Percentiles rank a stretch among this genome's conserved stretches.
Evolutionary conservation across 495 filamentous ascomycete genomes (phyloP).

Genomic region (Penicillium paxilli): DNA sequence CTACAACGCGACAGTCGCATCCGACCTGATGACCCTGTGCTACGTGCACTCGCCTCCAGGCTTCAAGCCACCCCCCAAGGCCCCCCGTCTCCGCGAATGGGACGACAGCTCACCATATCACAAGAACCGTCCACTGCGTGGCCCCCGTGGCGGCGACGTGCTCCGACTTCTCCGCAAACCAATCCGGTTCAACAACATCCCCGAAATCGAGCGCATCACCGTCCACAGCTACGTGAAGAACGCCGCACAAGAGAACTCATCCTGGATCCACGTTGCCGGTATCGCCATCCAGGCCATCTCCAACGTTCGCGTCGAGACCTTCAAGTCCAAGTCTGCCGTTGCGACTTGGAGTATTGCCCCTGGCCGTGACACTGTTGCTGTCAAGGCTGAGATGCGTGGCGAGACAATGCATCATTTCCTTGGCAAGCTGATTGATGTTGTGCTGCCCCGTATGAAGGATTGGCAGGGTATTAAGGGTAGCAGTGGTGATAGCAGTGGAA

Average conservation of each 20-base stretch:
- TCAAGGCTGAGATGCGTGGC: slow-evolving; percentile 69
- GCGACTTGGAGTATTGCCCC: slow-evolving; percentile 62
- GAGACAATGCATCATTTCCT: slow-evolving; percentile 88
- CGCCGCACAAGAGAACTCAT: slow-evolving; percentile 61
- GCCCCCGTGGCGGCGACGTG: slow-evolving; percentile 69
- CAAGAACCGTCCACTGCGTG: slow-evolving; percentile 82
- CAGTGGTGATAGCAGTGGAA: slow-evolving; percentile 81
- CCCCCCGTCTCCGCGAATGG: slow-evolving; percentile 79
- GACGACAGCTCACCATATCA: slow-evolving; percentile 90
- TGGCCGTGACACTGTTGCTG: slow-evolving; percentile 51
- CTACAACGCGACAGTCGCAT: slow-evolving; percentile 77
- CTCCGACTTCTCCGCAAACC: slow-evolving; percentile 73
- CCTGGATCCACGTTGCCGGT: slow-evolving; percentile 74
- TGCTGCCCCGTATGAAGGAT: slow-evolving; percentile 92
- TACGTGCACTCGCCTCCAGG: slow-evolving; percentile 83
- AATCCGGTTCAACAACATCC: slow-evolving; percentile 83
- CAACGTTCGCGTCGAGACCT: slow-evolving; percentile 69
- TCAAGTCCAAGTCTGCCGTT: slow-evolving; percentile 65
- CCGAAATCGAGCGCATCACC: slow-evolving; percentile 76
- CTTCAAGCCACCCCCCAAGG: slow-evolving; percentile 58
- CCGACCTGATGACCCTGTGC: slow-evolving; percentile 87
- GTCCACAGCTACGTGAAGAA: slow-evolving; percentile 69
- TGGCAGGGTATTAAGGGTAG: slow-evolving; percentile 78
- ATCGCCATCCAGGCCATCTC: slow-evolving; percentile 85
- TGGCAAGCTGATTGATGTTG: slow-evolving; percentile 79